Percentiles rank a stretch among this genome's conserved stretches.
phyloP scores from a whole-genome alignment of 2,329 filamentous ascomycete species.

The Diaporthe ilicicola region DNA sequence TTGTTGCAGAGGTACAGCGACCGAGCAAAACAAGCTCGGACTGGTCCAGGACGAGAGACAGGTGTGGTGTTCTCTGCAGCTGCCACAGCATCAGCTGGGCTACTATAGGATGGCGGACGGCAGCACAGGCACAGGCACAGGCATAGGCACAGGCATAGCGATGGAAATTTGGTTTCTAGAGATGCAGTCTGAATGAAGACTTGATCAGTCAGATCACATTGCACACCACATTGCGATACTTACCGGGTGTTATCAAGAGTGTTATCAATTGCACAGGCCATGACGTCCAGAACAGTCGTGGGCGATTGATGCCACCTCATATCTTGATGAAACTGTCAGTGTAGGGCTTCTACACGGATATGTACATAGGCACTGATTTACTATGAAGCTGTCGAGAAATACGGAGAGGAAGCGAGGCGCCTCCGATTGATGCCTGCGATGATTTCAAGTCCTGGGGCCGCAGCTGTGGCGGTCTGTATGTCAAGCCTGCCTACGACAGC shows the following conservation, averaged over 20 bases:
- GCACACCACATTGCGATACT: not conserved
- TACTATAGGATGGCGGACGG: conserved; percentile 18
- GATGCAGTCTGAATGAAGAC: conserved; percentile 21
- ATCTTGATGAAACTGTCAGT: too few species aligned
- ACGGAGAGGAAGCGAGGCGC: too few species aligned
- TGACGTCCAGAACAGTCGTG: too few species aligned
- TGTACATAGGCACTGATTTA: too few species aligned
- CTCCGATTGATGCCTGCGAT: too few species aligned
- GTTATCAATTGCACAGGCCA: not conserved
- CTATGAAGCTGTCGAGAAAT: too few species aligned
- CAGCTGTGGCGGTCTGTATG: too few species aligned
- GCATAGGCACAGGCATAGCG: conserved; percentile 25
- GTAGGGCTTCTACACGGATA: too few species aligned
- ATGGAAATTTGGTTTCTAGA: conserved; percentile 11
- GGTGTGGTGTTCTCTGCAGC: not conserved
- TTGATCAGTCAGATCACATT: not conserved
- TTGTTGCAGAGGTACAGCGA: not conserved
- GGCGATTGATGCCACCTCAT: too few species aligned
- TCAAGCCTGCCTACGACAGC: too few species aligned
- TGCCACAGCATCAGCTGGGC: conserved; percentile 9
- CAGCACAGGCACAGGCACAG: not conserved
- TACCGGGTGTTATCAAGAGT: not conserved
- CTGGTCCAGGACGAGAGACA: not conserved
- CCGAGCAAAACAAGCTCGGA: not conserved
- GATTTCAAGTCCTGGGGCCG: too few species aligned